Percentiles rank a stretch among this genome's conserved stretches.
phyloP scores from a whole-genome alignment of 352 stramenopile species.

The Globisporangium yorkense region DNA sequence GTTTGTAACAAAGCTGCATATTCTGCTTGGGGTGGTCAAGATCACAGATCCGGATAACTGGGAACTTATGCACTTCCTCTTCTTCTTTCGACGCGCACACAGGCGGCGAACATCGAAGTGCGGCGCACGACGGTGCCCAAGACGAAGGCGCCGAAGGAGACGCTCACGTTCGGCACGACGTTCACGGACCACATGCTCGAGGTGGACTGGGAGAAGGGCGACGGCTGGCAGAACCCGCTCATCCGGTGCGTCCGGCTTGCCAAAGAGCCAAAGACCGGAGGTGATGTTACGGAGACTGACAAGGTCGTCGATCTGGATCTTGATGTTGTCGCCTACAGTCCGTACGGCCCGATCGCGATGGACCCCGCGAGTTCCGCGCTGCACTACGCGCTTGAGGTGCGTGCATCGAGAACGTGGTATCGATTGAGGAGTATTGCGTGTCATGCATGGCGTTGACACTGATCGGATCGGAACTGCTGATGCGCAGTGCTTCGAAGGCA shows the following conservation, averaged over 20 bases:
- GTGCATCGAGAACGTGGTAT: background rate
- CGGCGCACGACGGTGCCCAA: constrained; percentile 7
- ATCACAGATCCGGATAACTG: background rate
- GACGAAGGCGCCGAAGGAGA: constrained; percentile 72
- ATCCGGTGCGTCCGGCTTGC: constrained; percentile 52
- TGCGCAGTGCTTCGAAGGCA: constrained; percentile 91
- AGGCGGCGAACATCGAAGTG: constrained; percentile 12
- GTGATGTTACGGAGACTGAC: background rate
- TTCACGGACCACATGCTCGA: constrained; percentile 98
- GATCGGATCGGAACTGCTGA: background rate
- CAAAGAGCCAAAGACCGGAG: background rate
- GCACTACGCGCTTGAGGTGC: constrained; percentile 91
- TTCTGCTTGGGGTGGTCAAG: background rate
- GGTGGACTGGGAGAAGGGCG: constrained; percentile 84
- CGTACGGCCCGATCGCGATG: constrained; percentile 89
- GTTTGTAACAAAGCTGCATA: background rate
- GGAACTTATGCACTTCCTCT: background rate
- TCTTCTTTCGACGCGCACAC: background rate
- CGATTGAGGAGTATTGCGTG: background rate
- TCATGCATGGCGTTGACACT: background rate
- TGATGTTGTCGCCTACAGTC: constrained; percentile 18
- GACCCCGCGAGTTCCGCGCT: constrained; percentile 90
- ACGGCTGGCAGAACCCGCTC: constrained; percentile 82
- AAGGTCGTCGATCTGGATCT: background rate
- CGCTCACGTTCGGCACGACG: constrained; percentile 92